A percentile compares a stretch with the other conserved stretches of the same genome.
phyloP scores from a whole-genome alignment of 1,284 basidiomycete genomes.

The Entoloma clypeatum region DNA sequence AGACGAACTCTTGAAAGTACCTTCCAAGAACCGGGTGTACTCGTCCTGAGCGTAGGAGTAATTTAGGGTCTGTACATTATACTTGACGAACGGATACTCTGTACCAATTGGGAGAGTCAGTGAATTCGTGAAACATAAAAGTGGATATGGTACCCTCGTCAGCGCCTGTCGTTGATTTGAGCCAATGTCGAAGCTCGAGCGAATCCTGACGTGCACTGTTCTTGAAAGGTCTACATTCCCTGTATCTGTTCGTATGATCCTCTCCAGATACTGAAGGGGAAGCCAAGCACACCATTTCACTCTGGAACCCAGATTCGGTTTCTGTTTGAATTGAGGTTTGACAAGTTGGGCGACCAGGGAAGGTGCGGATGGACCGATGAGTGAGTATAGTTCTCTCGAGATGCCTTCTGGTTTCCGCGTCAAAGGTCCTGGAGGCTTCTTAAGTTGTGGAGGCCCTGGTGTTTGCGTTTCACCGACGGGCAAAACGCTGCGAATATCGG shows the following conservation, averaged over 20 bases:
- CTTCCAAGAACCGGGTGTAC: slow-evolving; percentile 79
- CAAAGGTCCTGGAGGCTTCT: slow-evolving; percentile 35
- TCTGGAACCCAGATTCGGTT: slow-evolving; percentile 64
- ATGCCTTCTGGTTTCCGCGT: slow-evolving; percentile 83
- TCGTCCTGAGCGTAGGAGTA: slow-evolving; percentile 91
- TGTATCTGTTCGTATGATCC: slow-evolving; percentile 30
- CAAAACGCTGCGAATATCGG: slow-evolving; percentile 81
- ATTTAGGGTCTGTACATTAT: slow-evolving; percentile 66
- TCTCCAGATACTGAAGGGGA: neutral
- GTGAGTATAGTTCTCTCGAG: slow-evolving; percentile 86
- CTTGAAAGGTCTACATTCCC: slow-evolving; percentile 74
- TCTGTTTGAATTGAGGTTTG: slow-evolving; percentile 85
- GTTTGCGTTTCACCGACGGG: slow-evolving; percentile 50
- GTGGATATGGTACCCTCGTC: slow-evolving; percentile 41
- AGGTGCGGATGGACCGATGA: slow-evolving; percentile 91
- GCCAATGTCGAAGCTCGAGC: slow-evolving; percentile 67
- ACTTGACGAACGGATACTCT: slow-evolving; percentile 81
- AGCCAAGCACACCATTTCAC: slow-evolving; percentile 55
- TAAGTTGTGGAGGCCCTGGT: slow-evolving; percentile 39
- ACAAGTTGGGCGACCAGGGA: slow-evolving; percentile 72
- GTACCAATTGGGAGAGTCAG: neutral
- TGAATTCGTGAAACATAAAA: neutral
- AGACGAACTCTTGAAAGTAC: slow-evolving; percentile 34
- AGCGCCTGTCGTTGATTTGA: slow-evolving; percentile 53
- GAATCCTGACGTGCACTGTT: slow-evolving; percentile 61